Evolutionary conservation across 2,329 filamentous ascomycete species (phyloP), one percentile per base, ranked within the genome.

Genomic region (Fusarium nematophilum): DNA sequence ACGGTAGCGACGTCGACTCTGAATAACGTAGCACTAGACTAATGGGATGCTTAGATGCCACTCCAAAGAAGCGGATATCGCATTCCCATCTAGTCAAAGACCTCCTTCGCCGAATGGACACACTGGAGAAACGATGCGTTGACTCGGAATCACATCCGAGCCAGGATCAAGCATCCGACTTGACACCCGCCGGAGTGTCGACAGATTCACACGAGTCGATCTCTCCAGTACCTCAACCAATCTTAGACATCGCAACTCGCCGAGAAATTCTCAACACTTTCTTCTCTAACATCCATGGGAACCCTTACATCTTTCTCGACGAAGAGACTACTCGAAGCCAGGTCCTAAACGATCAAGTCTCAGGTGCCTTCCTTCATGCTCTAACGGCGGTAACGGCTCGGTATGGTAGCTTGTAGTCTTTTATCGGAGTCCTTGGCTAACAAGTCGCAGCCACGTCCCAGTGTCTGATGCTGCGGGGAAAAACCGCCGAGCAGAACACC

Each of bases 221-320:
- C 14, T 17, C 14, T 4, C 14, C 18, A 14, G n/a, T 10, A 18
- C 4, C 5, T 25, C 2, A 49, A 15, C 11, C 9, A 6, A 8
- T 38, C 26, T 9, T 49, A 13, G 10, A 46, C 25, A 25, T 57
- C 15, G 14, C 25, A 15, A 45, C 38, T 29, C 57, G 57, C 2
- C 39, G 53, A 17, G 48, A 36, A 15, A 45, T 46, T 13, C 31
- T 59, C 9, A 31, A 18, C 4, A 38, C 48, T 4, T 59, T 57
- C 29, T 59, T 53, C n/a, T 52, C 57, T 14, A 47, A 45, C 8
- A 33, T 59, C 23, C 47, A 59, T 29, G 57, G 57, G 1, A 59
- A 57, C 15, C 57, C 53, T 9, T 59, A 57, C 11, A 21, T 51
- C 3, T 59, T 59, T 6, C 38, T 59, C 11, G 53, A 53, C n/a